These are phyloP conservation scores for Deinandra increscens DNA, from an alignment of 129 eudicot genomes.

Conservation along the genomic window DNA sequence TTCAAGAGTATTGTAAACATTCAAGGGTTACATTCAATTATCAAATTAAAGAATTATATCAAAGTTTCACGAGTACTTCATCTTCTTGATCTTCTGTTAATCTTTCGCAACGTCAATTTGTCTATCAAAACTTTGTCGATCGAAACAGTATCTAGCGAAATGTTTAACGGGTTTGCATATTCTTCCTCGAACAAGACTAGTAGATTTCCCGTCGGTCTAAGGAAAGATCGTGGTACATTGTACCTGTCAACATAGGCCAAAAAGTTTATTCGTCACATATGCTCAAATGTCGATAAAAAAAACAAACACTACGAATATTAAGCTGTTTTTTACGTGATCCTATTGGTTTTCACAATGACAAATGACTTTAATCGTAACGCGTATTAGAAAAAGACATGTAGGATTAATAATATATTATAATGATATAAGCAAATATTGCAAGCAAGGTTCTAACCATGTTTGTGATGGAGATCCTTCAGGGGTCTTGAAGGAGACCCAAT, in stretches of 20 bases:
- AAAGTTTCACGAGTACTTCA: too few relatives aligned
- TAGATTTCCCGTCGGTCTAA: slow-evolving; percentile 51
- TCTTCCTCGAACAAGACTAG: slow-evolving; percentile 81
- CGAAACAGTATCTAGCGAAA: slow-evolving; percentile 60
- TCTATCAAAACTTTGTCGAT: slow-evolving; percentile 34
- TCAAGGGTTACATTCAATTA: too few relatives aligned
- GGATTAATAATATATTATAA: neutral
- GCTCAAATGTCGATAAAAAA: neutral
- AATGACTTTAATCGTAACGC: too few relatives aligned
- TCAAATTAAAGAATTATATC: too few relatives aligned
- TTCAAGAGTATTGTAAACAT: too few relatives aligned
- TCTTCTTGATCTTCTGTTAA: too few relatives aligned
- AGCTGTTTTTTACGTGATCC: too few relatives aligned
- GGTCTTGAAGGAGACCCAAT: slow-evolving; percentile 75
- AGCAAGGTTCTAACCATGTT: slow-evolving; percentile 41
- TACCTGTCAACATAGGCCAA: slow-evolving; percentile 49
- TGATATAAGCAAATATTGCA: neutral
- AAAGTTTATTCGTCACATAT: neutral
- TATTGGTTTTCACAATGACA: too few relatives aligned
- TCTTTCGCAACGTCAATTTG: too few relatives aligned
- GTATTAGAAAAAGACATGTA: neutral
- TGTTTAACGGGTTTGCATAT: slow-evolving; percentile 50
- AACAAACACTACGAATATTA: too few relatives aligned
- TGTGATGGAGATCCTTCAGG: slow-evolving; percentile 64
- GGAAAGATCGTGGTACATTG: slow-evolving; percentile 74